A percentile compares a stretch with the other conserved stretches of the same genome.
These are phyloP conservation scores for Fraxinus anomala DNA, from an alignment of 257 asterid species.

Conservation along the genomic window DNA sequence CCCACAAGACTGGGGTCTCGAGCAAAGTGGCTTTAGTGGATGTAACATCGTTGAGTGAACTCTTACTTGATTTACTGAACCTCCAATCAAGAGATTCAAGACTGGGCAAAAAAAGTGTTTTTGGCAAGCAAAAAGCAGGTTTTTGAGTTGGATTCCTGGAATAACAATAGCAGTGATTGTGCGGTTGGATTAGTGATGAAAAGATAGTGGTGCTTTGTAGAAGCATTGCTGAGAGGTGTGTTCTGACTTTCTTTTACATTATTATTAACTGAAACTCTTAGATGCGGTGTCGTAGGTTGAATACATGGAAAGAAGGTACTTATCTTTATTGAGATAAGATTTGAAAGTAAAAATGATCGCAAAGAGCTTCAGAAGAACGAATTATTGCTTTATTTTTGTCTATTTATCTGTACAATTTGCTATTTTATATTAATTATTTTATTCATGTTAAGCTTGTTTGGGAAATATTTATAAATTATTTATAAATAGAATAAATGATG, in stretches of 20 bases:
- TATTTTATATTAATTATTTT: too few species aligned
- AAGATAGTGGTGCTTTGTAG: slow-evolving; percentile 45
- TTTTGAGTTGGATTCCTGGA: slow-evolving; percentile 39
- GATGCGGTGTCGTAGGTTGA: slow-evolving; percentile 18
- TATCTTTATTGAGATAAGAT: too few species aligned
- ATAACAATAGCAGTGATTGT: slow-evolving; percentile 25
- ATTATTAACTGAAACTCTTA: neutral
- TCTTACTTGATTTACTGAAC: slow-evolving; percentile 43
- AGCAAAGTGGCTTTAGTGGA: slow-evolving; percentile 52
- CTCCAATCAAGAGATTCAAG: slow-evolving; percentile 33
- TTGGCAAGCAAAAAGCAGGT: slow-evolving; percentile 38
- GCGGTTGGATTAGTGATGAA: slow-evolving; percentile 28
- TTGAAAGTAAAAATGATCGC: too few species aligned
- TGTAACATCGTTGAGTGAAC: slow-evolving; percentile 22
- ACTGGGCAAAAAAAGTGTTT: slow-evolving; percentile 54
- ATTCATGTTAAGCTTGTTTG: too few species aligned
- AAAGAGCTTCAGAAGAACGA: too few species aligned
- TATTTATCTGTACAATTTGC: too few species aligned
- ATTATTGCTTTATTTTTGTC: too few species aligned
- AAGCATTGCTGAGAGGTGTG: slow-evolving; percentile 44
- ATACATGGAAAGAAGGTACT: too few species aligned
- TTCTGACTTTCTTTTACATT: neutral
- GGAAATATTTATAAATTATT: too few species aligned
- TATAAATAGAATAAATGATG: too few species aligned
- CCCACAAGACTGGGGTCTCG: slow-evolving; percentile 86